phyloP scores from a whole-genome alignment of 2,329 filamentous ascomycete species.

The Aureobasidium sp. region DNA sequence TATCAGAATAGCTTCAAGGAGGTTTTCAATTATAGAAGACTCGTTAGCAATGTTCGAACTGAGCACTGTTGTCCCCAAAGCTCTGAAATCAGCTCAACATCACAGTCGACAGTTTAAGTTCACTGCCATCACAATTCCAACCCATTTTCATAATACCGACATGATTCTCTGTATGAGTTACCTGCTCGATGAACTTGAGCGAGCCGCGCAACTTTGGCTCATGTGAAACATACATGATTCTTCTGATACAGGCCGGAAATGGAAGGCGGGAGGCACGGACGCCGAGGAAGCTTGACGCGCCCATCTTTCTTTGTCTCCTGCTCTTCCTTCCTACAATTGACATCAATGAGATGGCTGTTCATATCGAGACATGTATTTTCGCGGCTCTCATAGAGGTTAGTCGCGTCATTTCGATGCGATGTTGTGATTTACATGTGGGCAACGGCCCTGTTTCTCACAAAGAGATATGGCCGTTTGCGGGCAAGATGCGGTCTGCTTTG shows the following conservation, averaged over 20 bases:
- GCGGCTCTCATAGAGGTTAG: no score
- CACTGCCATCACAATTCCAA: background rate
- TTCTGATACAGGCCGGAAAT: background rate
- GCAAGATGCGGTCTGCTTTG: background rate
- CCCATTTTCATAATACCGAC: no score
- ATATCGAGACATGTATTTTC: no score
- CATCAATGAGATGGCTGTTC: background rate
- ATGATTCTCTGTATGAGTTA: no score
- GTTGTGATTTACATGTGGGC: background rate
- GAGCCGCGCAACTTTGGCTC: background rate
- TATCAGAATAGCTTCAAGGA: no score
- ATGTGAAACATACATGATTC: background rate
- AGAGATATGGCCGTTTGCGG: background rate
- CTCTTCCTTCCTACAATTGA: background rate
- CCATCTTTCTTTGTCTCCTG: background rate
- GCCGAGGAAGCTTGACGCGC: background rate
- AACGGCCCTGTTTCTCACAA: background rate
- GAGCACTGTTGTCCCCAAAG: no score
- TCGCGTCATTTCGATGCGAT: background rate
- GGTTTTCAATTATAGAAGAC: no score
- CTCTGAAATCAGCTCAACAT: no score
- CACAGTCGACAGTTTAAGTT: background rate
- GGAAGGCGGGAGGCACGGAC: background rate
- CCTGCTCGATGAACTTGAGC: no score
- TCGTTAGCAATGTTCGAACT: no score